phyloP scores from a whole-genome alignment of 2,329 filamentous ascomycete species.

The Colletotrichum godetiae region DNA sequence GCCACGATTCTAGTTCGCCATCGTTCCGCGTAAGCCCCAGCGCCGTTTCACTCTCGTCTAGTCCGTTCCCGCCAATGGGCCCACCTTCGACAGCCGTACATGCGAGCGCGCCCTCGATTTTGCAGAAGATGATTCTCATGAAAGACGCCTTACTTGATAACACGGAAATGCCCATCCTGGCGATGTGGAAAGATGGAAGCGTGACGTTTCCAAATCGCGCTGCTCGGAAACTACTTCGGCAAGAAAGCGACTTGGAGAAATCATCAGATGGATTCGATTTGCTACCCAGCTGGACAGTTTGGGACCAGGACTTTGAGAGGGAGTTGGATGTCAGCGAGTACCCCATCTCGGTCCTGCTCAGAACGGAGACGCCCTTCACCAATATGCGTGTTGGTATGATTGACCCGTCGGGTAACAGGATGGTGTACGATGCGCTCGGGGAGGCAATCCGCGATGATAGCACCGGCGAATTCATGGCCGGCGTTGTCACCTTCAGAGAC shows the following conservation, averaged over 20 bases:
- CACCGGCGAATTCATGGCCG: conserved; percentile 79
- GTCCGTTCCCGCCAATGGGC: conserved; percentile 74
- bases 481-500: conserved; percentile 78
- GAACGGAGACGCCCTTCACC: conserved; percentile 69
- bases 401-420: conserved; percentile 60
- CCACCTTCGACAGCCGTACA: conserved; percentile 68
- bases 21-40: conserved; percentile 62
- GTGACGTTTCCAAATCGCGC: conserved; percentile 80
- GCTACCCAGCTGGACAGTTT: conserved; percentile 70
- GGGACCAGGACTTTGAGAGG: conserved; percentile 73
- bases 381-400: conserved; percentile 73
- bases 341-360: conserved; percentile 73
- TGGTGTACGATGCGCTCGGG: conserved; percentile 74
- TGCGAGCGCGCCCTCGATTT: conserved; percentile 70
- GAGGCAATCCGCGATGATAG: conserved; percentile 75
- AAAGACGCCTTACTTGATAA: conserved; percentile 83
- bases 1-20: conserved; percentile 59
- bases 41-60: conserved; percentile 62
- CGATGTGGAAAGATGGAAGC: conserved; percentile 84
- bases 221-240: conserved; percentile 62
- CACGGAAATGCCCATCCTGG: conserved; percentile 78
- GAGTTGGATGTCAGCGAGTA: conserved; percentile 69
- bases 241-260: conserved; percentile 52
- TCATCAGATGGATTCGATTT: conserved; percentile 65
- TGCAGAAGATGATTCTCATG: conserved; percentile 79